A percentile compares a stretch with the other conserved stretches of the same genome.
Conservation (phyloP, 805 yeast species). For the Yarrowia osloensis region DNA sequence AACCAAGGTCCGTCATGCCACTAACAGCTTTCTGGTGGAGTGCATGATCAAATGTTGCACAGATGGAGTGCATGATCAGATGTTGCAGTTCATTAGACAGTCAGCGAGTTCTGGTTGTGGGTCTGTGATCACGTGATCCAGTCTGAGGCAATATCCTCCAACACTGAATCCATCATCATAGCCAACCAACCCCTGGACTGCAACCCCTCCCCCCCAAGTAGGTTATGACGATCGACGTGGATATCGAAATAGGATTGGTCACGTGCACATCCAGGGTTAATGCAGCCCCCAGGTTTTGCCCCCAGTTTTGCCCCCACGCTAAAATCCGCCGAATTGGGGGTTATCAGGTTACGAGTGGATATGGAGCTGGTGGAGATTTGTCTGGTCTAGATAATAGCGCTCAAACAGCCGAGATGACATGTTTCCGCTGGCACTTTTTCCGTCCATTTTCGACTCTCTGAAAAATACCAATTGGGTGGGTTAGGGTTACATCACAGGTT, state of each 20-base stretch:
- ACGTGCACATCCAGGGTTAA: not conserved
- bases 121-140: too few relatives aligned
- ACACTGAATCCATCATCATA: too few relatives aligned
- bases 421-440: too few relatives aligned
- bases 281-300: not conserved
- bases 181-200: too few relatives aligned
- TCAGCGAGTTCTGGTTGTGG: too few relatives aligned
- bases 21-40: too few relatives aligned
- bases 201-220: not conserved
- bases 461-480: too few relatives aligned
- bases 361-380: not conserved
- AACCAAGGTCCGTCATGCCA: not conserved
- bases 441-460: too few relatives aligned
- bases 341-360: not conserved
- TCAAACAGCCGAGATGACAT: too few relatives aligned
- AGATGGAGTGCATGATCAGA: not conserved
- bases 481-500: not conserved
- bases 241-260: not conserved
- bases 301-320: slow-evolving; percentile 3
- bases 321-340: slow-evolving; percentile 16
- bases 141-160: too few relatives aligned
- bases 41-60: not conserved
- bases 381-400: too few relatives aligned
- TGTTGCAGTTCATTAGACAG: too few relatives aligned
- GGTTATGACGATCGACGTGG: slow-evolving; percentile 12